Conservation (phyloP, 2,329 filamentous ascomycete genomes). For the Colletotrichum ledebouriae region DNA sequence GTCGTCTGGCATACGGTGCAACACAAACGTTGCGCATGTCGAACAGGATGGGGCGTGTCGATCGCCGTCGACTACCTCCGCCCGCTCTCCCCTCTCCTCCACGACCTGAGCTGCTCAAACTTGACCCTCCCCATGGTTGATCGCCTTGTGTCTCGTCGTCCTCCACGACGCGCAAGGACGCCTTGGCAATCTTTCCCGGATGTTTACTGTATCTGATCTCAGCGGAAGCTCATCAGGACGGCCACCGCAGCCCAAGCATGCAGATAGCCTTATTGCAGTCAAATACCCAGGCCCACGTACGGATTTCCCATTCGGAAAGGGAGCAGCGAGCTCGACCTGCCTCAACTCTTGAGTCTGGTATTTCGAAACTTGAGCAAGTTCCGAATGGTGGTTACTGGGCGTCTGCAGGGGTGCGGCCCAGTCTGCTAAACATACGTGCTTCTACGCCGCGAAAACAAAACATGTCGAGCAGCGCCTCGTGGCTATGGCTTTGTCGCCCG, state of each 20-base stretch:
- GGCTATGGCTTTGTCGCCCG: neutral
- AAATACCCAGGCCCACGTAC: neutral
- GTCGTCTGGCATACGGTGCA: conserved; percentile 45
- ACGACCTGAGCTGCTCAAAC: conserved; percentile 14
- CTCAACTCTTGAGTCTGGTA: neutral
- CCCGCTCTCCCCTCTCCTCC: conserved; percentile 9
- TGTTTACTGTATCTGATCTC: conserved; percentile 38
- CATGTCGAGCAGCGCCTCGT: conserved; percentile 8
- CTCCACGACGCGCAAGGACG: conserved; percentile 29
- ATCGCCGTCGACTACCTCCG: conserved; percentile 12
- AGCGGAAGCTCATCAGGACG: conserved; percentile 22
- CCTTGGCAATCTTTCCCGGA: conserved; percentile 28
- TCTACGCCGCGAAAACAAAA: neutral
- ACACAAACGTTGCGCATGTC: conserved; percentile 48
- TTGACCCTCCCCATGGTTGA: conserved; percentile 7
- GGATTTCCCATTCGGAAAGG: neutral
- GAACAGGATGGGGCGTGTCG: conserved; percentile 35
- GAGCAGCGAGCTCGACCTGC: neutral
- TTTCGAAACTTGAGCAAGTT: neutral
- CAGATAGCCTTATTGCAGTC: conserved; percentile 33
- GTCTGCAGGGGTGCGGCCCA: neutral
- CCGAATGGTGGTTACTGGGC: neutral
- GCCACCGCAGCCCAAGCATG: conserved; percentile 20
- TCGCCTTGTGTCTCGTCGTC: conserved; percentile 19
- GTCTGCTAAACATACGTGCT: neutral